Percentiles rank a stretch among this genome's conserved stretches.
Evolutionary conservation across 257 asterid genomes (phyloP).

Genomic region (Lavandula angustifolia): DNA sequence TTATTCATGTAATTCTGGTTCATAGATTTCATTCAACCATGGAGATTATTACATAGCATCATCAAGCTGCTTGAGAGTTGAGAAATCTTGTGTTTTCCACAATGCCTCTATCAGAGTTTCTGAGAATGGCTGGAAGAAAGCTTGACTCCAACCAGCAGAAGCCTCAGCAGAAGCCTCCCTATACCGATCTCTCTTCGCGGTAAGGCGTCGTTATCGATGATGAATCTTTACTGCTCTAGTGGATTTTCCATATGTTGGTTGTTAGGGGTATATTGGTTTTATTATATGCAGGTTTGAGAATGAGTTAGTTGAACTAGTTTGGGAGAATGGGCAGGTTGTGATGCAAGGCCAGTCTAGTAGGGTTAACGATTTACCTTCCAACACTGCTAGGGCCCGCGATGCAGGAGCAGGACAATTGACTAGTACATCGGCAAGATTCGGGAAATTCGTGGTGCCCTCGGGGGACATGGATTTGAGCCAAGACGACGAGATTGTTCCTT

Average conservation of each 20-base stretch:
- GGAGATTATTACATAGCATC: constrained; percentile 29
- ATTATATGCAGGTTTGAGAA: constrained; percentile 52
- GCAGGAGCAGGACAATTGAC: constrained; percentile 27
- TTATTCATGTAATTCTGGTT: constrained; percentile 26
- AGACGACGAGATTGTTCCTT: constrained; percentile 74
- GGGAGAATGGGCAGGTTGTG: constrained; percentile 82
- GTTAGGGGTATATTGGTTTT: constrained; percentile 22
- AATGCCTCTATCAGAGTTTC: constrained; percentile 89
- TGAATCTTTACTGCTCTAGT: constrained; percentile 15
- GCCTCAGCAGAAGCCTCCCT: constrained; percentile 39
- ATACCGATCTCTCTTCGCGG: constrained; percentile 45
- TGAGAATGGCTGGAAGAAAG: constrained; percentile 69
- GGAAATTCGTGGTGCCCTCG: constrained; percentile 60
- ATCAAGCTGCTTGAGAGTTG: constrained; percentile 24
- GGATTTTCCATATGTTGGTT: constrained; percentile 6
- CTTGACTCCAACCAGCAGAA: constrained; percentile 53
- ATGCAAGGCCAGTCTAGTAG: constrained; percentile 75
- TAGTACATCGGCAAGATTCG: constrained; percentile 41
- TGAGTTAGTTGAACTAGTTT: constrained; percentile 71
- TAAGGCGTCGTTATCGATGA: constrained; percentile 35
- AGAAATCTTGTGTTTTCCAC: constrained; percentile 29
- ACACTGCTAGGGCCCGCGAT: constrained; percentile 40
- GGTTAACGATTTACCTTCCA: constrained; percentile 31
- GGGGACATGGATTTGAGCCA: constrained; percentile 54
- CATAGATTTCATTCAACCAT: constrained; percentile 27